These are phyloP conservation scores for Phytopythium helicoides DNA, from an alignment of 352 stramenopile genomes.

Conservation along the genomic window DNA sequence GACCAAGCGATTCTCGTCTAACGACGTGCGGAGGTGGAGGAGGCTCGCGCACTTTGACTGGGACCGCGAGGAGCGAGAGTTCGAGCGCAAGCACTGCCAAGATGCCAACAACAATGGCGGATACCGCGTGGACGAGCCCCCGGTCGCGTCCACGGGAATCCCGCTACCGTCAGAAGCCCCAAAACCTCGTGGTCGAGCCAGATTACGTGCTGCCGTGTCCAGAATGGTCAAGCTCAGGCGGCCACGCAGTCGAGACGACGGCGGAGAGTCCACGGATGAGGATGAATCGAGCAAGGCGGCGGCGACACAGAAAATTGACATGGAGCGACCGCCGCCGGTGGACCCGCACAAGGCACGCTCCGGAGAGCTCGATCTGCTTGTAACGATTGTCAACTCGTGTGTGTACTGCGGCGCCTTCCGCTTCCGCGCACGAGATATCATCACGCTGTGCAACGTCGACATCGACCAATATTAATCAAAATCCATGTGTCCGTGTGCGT, in stretches of 20 bases:
- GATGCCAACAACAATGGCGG: conserved; percentile 7
- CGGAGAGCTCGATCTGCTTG: conserved; percentile 43
- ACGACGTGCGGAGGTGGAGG: conserved; percentile 77
- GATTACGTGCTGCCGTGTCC: conserved; percentile 5
- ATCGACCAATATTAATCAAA: conserved; percentile 14
- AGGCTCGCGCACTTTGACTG: conserved; percentile 72
- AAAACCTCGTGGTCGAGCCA: not conserved
- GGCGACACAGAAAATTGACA: conserved; percentile 1
- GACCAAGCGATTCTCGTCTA: conserved; percentile 66
- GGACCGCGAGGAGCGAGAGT: conserved; percentile 45
- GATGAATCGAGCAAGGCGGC: not conserved
- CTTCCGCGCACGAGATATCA: conserved; percentile 49
- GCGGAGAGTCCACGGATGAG: too few relatives aligned
- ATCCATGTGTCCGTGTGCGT: too few relatives aligned
- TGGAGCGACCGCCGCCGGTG: conserved; percentile 33
- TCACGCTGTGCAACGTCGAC: conserved; percentile 58
- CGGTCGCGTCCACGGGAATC: conserved; percentile 1
- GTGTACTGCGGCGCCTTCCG: conserved; percentile 53
- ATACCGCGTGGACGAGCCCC: conserved; percentile 5
- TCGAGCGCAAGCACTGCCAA: conserved; percentile 4
- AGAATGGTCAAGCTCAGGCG: not conserved
- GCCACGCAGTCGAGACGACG: not conserved
- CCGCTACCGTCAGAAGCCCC: conserved; percentile 2
- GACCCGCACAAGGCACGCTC: conserved; percentile 10
- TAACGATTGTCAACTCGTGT: conserved; percentile 69